Evolutionary conservation across 2,329 filamentous ascomycete genomes (phyloP), one percentile per base, ranked within the genome.

Genomic region (Phoma sp.): DNA sequence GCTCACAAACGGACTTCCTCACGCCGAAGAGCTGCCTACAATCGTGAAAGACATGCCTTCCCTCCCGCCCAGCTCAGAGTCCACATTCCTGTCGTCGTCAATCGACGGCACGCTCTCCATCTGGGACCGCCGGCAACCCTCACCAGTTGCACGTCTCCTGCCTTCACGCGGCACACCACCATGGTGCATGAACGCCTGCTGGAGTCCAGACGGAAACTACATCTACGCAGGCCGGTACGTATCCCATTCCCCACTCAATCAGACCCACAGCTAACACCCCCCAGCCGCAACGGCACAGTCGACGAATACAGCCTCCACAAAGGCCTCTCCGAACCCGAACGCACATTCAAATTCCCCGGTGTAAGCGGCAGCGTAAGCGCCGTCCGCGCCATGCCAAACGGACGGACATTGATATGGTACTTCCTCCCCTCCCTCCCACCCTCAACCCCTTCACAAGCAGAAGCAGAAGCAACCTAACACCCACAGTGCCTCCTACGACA

Each of bases 121-220:
- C 61, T 99, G 95, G 93, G 96, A 99, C 68, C 82, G 88, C 3
- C 87, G 95, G 17, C 85, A 90, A 59, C 84, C 84, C 1, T 84
- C 88, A 29, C 89, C 93, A 0, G 82, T 96, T 1, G 92, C 95
- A 2, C 86, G 88, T 23, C 93, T 98, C 51, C 81, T 83, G 1
- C 91, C 90, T 15, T 82, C 87, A 10, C 84, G 86, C 10, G 87
- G 87, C 15, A 90, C 92, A 0, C 93, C 95, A 1, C 95, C 93
- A 0, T 99, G 93, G 93, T 98, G 93, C 75, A 97, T 96, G 87
- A 93, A 91, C 62, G 92, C 92, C 1, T 96, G 92, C 78, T 99
- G 95, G 95, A 93, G 90, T 48, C 92, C 92, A 0, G 91, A 97
- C 72, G 95, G 95, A 12, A 98, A 98, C 76, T 92, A 86, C 75